These are phyloP conservation scores for Backusella mclennaniae DNA, from an alignment of 192 early-diverging fungal species.

Conservation along the genomic window DNA sequence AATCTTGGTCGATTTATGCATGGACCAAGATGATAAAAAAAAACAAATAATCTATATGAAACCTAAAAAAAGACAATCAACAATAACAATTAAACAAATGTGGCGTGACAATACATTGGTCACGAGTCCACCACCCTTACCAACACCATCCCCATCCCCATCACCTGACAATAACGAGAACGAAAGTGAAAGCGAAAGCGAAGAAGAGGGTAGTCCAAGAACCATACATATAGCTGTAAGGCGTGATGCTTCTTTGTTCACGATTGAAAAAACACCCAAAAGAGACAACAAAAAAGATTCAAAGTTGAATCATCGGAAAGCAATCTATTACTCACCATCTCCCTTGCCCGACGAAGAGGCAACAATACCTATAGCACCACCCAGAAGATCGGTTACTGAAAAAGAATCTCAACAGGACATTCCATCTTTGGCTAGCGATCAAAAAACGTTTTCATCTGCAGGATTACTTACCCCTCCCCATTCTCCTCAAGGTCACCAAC, in stretches of 20 bases:
- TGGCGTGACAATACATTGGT: background rate
- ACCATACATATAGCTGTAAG: conserved; percentile 12
- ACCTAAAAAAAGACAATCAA: background rate
- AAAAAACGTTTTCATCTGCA: background rate
- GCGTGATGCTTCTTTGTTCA: conserved; percentile 10
- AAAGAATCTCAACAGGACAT: background rate
- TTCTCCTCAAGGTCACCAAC: background rate
- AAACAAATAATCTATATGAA: conserved; percentile 5
- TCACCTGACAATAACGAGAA: background rate
- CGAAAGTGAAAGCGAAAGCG: background rate
- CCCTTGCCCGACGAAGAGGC: background rate
- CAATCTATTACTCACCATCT: background rate
- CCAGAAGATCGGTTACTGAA: background rate
- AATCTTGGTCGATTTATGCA: background rate
- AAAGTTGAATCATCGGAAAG: background rate
- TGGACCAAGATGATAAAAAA: background rate
- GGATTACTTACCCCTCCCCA: background rate
- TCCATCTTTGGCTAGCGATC: background rate
- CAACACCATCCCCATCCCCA: background rate
- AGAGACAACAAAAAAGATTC: background rate
- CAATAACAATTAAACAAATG: background rate
- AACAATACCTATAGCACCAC: background rate
- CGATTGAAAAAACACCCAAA: conserved; percentile 11
- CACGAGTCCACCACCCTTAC: background rate
- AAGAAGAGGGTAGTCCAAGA: background rate